Base-by-base conservation (phyloP, 768 basidiomycete species). In the Chalciporus chontae region DNA sequence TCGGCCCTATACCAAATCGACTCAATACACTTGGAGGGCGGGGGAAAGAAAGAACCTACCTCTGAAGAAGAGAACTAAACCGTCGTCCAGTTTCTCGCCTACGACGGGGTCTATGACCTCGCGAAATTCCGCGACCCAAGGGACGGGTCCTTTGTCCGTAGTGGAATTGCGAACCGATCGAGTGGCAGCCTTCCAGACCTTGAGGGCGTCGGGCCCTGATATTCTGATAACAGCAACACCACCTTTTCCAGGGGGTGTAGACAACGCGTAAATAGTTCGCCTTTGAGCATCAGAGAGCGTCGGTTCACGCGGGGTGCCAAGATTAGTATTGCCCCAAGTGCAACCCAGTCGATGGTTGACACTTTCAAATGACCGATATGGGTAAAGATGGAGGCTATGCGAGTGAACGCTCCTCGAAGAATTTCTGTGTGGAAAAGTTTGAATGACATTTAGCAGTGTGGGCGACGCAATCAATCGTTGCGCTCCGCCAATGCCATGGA, bases 261-360 rank as follows among this genome's bases (percentile, higher is more conserved):
- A 90, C 23, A 94, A 75, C 1, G 92, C 93, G 63, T 87, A 95
- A 40, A 95, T 90, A 3, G 93, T 94, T 19, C 68, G 60, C n/a
- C 76, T 72, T 62, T 90, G 85, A 5, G 84, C 69, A 40, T 76
- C 73, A 10, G 77, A 77, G 38, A 56, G 65, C 0, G 65, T 62
- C 7, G 65, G 56, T 9, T 53, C 23, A 10, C 19, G 17, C 10
- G 10, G 17, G 14, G 43, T 17, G 38, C 50, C 26, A 47, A 37
- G 21, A 51, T 9, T 17, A 38, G 21, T 15, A 43, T 31, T 8
- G 27, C 24, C 23, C 18, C 26, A 24, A 37, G 24, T 43, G 14
- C 26, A 19, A 45, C 8, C 10, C 17, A 36, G 27, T 21, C 11
- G 32, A n/a, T 42, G 29, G 43, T 34, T 47, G 31, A 37, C 18